Percentiles rank a stretch among this genome's conserved stretches.
phyloP scores from a whole-genome alignment of 75 land plant genomes.

The Pinus tabuliformis region DNA sequence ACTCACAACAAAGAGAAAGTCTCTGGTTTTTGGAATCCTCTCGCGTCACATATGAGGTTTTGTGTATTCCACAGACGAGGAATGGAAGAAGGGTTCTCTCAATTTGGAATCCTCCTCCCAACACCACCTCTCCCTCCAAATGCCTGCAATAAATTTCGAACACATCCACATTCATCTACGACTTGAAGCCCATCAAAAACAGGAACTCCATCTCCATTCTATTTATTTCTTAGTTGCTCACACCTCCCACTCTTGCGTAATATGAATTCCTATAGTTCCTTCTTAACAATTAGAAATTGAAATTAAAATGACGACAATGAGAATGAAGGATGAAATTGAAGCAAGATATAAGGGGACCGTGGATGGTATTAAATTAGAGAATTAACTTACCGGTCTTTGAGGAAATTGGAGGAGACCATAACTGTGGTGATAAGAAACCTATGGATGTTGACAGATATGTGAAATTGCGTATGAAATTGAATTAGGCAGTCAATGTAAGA shows the following conservation, averaged over 20 bases:
- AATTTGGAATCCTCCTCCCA: constrained; percentile 73
- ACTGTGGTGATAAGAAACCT: constrained; percentile 16
- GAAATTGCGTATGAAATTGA: constrained; percentile 13
- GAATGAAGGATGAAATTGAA: background rate
- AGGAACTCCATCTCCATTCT: constrained; percentile 59
- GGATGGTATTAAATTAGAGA: no score
- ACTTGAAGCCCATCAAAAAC: constrained; percentile 55
- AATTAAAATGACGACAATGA: no score
- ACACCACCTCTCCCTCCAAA: constrained; percentile 67
- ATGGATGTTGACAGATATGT: constrained; percentile 14
- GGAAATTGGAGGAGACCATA: constrained; percentile 18
- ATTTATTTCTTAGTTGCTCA: constrained; percentile 60
- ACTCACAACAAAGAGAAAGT: background rate
- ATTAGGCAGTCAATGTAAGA: constrained; percentile 19
- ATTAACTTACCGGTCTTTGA: constrained; percentile 21
- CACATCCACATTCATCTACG: constrained; percentile 70
- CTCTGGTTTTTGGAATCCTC: no score
- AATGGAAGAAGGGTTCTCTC: constrained; percentile 38
- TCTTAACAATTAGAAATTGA: background rate
- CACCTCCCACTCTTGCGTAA: constrained; percentile 65
- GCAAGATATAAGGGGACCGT: no score
- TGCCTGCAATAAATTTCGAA: constrained; percentile 72
- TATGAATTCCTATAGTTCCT: constrained; percentile 57
- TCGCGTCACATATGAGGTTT: background rate
- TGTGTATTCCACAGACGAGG: background rate